Base-by-base conservation (phyloP, 129 eudicot species). In the Tagetes erecta region DNA sequence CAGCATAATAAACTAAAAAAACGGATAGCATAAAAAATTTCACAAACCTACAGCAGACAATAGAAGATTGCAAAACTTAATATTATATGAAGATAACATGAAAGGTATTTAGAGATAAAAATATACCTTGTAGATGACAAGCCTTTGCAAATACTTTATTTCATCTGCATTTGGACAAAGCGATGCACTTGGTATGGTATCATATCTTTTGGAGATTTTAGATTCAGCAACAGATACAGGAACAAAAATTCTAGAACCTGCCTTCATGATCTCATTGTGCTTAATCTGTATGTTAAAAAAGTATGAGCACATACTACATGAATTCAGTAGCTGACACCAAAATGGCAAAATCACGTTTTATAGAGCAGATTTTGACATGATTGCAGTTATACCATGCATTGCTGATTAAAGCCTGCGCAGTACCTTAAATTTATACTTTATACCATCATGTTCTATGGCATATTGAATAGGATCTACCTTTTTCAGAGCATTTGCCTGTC, bases 141-240 rank as follows among this genome's bases (percentile, higher is more conserved):
- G 98, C 67, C 98, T 87, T 81, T 78, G 87, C 84, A 92, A 53
- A 81, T 90, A 92, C 46, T 74, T 74, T 5, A 92, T 92, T 77
- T 92, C 96, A 33, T 90, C 98, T n/a, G 95, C 96, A 81, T 92
- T 92, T 55, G 95, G 98, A 73, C 88, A 76, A 1, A 86, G 67
- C 14, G 96, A 86, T 66, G 94, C 98, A 64, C 89, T 87, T 58
- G 98, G 98, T 64, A 92, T 92, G 65, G 88, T 78, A 70, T 90
- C 88, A 78, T 82, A 92, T 81, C 98, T 86, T 84, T 58, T 87
- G 51, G 92, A 86, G 56, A 92, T 86, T 85, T 68, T 90, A 63
- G 88, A 79, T 86, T 90, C 98, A 44, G 95, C 96, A 80, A 90
- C 88, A 30, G 98, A 86, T 62, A 92, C 90, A 27, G 96, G 86